Evolutionary conservation across 345 rosid species (phyloP).

Genomic region (Limnanthes douglasii): DNA sequence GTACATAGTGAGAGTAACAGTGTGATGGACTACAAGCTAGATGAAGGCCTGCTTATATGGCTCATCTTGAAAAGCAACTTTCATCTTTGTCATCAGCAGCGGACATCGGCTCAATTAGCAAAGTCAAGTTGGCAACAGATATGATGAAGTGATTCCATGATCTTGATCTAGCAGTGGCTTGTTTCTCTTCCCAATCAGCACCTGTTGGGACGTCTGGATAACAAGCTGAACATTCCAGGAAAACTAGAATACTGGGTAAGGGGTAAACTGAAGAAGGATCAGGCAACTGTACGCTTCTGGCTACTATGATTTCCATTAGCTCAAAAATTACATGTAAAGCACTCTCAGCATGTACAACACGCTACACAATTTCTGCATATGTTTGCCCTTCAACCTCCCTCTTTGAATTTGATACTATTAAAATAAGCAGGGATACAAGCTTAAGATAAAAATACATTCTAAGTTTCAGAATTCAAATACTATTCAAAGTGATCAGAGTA

Average conservation of each 20-base stretch:
- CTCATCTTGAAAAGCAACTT: conserved; percentile 63
- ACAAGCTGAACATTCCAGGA: conserved; percentile 91
- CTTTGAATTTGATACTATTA: conserved; percentile 55
- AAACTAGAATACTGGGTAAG: conserved; percentile 68
- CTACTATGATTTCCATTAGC: conserved; percentile 46
- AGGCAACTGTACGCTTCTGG: conserved; percentile 41
- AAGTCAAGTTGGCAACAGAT: conserved; percentile 53
- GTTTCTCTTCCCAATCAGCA: conserved; percentile 57
- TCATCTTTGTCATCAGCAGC: conserved; percentile 62
- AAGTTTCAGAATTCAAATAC: conserved; percentile 11
- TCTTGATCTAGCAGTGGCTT: conserved; percentile 31
- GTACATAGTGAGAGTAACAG: too few relatives aligned
- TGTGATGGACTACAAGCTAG: too few relatives aligned
- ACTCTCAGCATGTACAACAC: conserved; percentile 70
- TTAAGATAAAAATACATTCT: conserved; percentile 57
- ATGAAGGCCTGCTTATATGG: conserved; percentile 33
- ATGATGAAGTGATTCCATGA: conserved; percentile 65
- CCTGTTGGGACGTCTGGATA: conserved; percentile 61
- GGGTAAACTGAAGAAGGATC: conserved; percentile 68
- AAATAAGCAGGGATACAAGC: conserved; percentile 56
- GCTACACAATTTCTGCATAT: conserved; percentile 87
- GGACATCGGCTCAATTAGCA: conserved; percentile 27
- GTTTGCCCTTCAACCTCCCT: conserved; percentile 69
- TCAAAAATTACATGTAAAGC: conserved; percentile 69
- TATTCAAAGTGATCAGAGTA: neutral